These are phyloP conservation scores for Penicillium maclennaniae DNA, from an alignment of 495 filamentous ascomycete genomes.

Conservation along the genomic window DNA sequence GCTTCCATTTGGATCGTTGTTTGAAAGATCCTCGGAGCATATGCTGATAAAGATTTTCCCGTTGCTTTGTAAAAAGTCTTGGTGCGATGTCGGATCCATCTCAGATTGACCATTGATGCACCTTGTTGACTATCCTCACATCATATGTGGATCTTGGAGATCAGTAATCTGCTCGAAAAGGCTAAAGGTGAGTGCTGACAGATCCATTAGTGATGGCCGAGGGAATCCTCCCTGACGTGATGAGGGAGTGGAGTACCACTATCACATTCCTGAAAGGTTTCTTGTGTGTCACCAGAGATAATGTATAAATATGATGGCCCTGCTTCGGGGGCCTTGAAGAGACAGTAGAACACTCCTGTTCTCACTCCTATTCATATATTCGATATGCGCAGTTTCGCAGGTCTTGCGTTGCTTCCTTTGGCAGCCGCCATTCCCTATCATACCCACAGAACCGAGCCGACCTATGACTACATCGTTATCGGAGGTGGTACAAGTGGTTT, in stretches of 20 bases:
- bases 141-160: neutral
- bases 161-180: neutral
- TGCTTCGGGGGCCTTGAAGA: neutral
- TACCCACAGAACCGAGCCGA: neutral
- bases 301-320: neutral
- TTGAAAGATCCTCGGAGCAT: too few species aligned
- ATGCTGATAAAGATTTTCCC: too few species aligned
- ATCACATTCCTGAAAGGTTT: neutral
- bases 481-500: constrained; percentile 54
- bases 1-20: too few species aligned
- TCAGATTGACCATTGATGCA: neutral
- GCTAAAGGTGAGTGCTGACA: neutral
- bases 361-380: neutral
- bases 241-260: neutral
- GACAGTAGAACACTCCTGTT: neutral
- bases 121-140: neutral
- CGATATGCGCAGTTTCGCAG: constrained; percentile 12
- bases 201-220: neutral
- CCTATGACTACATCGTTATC: constrained; percentile 48
- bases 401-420: constrained; percentile 15
- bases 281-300: neutral
- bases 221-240: neutral
- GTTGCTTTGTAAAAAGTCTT: neutral
- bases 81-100: neutral
- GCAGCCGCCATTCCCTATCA: constrained; percentile 9